Evolutionary conservation across 108 stramenopile genomes (phyloP).

Genomic region (Skeletonema potamos): DNA sequence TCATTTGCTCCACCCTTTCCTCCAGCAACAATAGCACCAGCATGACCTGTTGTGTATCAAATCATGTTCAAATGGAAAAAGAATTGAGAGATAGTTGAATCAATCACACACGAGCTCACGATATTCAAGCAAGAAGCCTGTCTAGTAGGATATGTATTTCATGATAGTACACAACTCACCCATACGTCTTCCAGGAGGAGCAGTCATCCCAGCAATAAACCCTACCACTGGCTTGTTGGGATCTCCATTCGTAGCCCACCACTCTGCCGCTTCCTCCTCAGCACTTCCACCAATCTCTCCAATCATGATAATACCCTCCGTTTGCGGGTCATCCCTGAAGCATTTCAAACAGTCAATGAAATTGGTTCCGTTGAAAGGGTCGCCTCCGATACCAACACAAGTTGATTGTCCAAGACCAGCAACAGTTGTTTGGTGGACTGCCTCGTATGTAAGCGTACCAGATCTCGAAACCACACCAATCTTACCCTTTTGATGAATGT

Average conservation of each 20-base stretch:
- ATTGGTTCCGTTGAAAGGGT: constrained; percentile 99
- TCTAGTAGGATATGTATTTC: no score
- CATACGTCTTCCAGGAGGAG: constrained; percentile 99
- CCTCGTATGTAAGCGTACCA: constrained; percentile 98
- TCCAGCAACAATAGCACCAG: constrained; percentile 98
- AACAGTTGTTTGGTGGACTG: constrained; percentile 96
- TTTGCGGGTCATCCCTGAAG: constrained; percentile 98
- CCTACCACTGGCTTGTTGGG: constrained; percentile 98
- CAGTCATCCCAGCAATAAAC: constrained; percentile 99
- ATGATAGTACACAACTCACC: constrained; percentile 29
- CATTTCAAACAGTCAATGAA: constrained; percentile 98
- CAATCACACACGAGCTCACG: neutral
- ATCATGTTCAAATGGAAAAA: neutral
- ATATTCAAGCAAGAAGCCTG: neutral
- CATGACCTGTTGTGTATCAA: constrained; percentile 66
- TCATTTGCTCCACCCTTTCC: constrained; percentile 96
- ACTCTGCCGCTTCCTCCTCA: constrained; percentile 98
- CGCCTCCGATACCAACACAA: constrained; percentile 98
- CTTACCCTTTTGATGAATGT: constrained; percentile 96
- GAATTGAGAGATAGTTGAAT: neutral
- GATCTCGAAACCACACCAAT: constrained; percentile 97
- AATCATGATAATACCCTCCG: constrained; percentile 99
- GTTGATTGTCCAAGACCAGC: constrained; percentile 96
- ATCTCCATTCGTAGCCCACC: constrained; percentile 95
- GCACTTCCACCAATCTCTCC: constrained; percentile 98